Evolutionary conservation across 345 rosid genomes (phyloP), one percentile per base, ranked within the genome.

Genomic region (Camelina neglecta): DNA sequence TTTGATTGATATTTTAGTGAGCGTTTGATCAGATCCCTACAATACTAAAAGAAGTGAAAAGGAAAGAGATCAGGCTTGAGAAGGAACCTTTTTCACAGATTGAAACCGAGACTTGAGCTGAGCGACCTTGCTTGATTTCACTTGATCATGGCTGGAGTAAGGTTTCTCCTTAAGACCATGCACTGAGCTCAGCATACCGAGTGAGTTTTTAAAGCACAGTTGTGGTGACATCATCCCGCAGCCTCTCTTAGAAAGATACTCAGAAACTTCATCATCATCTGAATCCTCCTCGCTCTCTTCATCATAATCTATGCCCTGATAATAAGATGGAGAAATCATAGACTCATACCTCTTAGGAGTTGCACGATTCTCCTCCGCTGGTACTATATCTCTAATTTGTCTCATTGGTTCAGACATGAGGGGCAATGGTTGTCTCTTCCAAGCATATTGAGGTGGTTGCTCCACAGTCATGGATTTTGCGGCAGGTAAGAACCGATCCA

Each of bases 401-500:
- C 78, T 78, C 65, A 60, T 81, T 77, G 80, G 86, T 78, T 83
- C 87, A 69, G 76, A 71, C 70, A 79, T 66, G 11, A 36, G 33
- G 7, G 83, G 76, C 11, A 35, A 38, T 21, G 72, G 85, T 63
- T 87, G 89, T 79, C 79, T 82, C 79, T 82, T 86, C 65, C 81
- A 71, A 72, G 88, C 80, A 81, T 89, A 80, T 5, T 88, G 93
- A 64, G 92, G 79, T 71, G 83, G 66, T 39, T 77, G 81, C 76
- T 85, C 85, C 75, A 89, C 60, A 48, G 97, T 77, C 97, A 90
- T 87, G 47, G 97, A 97, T 86, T 84, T 86, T 15, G 97, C 97
- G 2, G 97, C 99, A 33, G 97, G 97, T 76, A 95, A 86, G 89
- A 95, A 90, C 21, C 97, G 97, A 56, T 80, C 82, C 91, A 95